Conservation (phyloP, 805 yeast genomes). For the Candida rishiriensis region DNA sequence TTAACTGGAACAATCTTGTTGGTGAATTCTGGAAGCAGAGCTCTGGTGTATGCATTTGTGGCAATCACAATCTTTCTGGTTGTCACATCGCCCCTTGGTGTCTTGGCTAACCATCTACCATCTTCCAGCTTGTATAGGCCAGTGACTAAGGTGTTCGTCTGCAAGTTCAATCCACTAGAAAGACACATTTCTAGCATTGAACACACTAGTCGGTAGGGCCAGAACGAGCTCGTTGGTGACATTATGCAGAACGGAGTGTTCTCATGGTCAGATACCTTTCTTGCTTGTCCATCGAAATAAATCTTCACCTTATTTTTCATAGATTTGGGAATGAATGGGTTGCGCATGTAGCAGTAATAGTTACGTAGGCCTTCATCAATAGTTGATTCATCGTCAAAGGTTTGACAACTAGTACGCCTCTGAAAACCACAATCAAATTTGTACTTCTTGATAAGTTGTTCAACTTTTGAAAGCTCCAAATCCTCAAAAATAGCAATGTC, state of each 20-base stretch:
- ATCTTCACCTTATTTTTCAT: slow-evolving; percentile 29
- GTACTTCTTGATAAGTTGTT: slow-evolving; percentile 29
- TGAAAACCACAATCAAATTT: slow-evolving; percentile 36
- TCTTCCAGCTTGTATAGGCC: slow-evolving; percentile 19
- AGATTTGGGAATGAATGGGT: slow-evolving; percentile 24
- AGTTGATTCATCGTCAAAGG: slow-evolving; percentile 20
- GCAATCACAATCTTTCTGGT: slow-evolving; percentile 34
- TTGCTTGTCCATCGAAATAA: slow-evolving; percentile 28
- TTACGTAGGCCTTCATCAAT: slow-evolving; percentile 14
- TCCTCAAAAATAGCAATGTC: slow-evolving; percentile 34
- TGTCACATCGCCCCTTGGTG: slow-evolving; percentile 23
- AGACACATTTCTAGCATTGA: slow-evolving; percentile 28
- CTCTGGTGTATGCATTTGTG: slow-evolving; percentile 33
- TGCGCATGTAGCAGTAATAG: slow-evolving; percentile 21
- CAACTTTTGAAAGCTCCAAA: slow-evolving; percentile 29
- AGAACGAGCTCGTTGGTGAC: slow-evolving; percentile 39
- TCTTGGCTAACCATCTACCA: slow-evolving; percentile 31
- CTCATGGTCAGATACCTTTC: slow-evolving; percentile 23
- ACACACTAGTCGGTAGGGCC: slow-evolving; percentile 41
- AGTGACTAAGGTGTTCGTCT: slow-evolving; percentile 38
- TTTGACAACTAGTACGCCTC: slow-evolving; percentile 32
- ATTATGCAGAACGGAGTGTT: slow-evolving; percentile 28
- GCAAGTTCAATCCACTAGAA: slow-evolving; percentile 27
- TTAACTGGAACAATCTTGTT: slow-evolving; percentile 33
- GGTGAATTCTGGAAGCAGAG: slow-evolving; percentile 23